Base-by-base conservation (phyloP, 352 stramenopile species). In the Phytophthora palmivora region DNA sequence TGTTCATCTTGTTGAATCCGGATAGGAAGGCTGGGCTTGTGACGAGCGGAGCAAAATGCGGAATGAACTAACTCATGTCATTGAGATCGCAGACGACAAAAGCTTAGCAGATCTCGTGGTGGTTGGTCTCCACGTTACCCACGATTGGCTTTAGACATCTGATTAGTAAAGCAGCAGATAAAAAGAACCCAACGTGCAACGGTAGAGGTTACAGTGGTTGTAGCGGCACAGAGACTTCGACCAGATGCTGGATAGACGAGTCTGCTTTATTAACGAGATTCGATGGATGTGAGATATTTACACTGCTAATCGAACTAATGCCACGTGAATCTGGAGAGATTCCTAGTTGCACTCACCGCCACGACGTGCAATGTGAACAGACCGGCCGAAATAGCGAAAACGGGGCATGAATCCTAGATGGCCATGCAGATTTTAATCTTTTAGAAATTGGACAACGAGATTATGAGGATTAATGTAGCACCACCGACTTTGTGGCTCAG, bases 81-180 rank as follows among this genome's bases (percentile, higher is more conserved):
- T 24, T 52, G 36, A 52, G 43, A 46, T 34, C 18, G 36, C 39
- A 45, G 30, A 54, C 58, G 50, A 11, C 22, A 63, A 34, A 22
- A 24, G 47, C 37, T 43, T 12, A 50, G 33, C 43, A 28, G 50
- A 58, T 63, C 47, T 22, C 19, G 10, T 61, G 49, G 42, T 62
- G 49, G 50, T 56, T 67, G 59, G 60, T 46, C 38, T 69, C 9
- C 7, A 16, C 52, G n/a, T 60, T 55, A 44, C 42, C 32, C 51
- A 45, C 43, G 58, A 60, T 41, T 55, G 39, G 51, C 32, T 41
- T 11, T 19, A 22, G 16, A 33, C 47, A 56, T 65, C 54, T 70
- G 54, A 64, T 69, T 65, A 70, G 44, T 26, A 68, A 57, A 37
- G 18, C 9, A 6, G 51, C 16, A 37, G 21, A 65, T 54, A 70